Evolutionary conservation across 345 rosid species (phyloP), one percentile per base, ranked within the genome.

Genomic region (Citropsis articulata): DNA sequence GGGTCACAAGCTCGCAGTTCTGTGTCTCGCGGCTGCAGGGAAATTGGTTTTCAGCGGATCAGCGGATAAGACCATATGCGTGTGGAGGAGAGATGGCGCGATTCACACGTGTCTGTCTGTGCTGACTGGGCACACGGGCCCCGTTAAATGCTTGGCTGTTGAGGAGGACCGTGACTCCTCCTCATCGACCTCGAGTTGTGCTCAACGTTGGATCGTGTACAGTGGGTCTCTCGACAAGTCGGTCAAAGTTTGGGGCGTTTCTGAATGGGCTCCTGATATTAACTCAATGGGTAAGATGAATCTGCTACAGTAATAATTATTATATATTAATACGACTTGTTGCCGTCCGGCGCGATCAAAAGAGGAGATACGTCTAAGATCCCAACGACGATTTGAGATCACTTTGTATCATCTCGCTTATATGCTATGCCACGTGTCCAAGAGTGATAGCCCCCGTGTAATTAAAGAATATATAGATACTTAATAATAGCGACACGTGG

Each of bases 211-310:
- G 99, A 79, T 89, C 31, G 91, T 92, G 40, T 93, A 93, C 69
- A 95, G 99, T 75, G 99, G 99, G 67, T 92, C 97, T 70, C 87
- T 95, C 56, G 99, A 95, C 68, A 95, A 93, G 81, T 93, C 99
- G 7, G 98, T 95, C 10, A 93, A 95, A 79, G 98, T 93, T 4
- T 95, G 99, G 99, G 90, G 90, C 61, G 98, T 93, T 69, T 86
- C 94, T 36, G 98, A 93, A 79, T 71, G 81, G 28, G 81, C 89
- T 9, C 88, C 89, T 36, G 90, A 90, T 71, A 64, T 81, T 70
- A 80, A 78, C 77, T 88, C 84, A 5, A 69, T 78, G 83, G 78
- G 80, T n/a, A 71, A 75, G 88, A 82, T 80, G 86, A 88, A 78
- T 57, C 91, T 79, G 69, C 83, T 70, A 27, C 84, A 80, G 40